Base-by-base conservation (phyloP, 768 basidiomycete species). In the Cystobasidiopsis lactophilus region DNA sequence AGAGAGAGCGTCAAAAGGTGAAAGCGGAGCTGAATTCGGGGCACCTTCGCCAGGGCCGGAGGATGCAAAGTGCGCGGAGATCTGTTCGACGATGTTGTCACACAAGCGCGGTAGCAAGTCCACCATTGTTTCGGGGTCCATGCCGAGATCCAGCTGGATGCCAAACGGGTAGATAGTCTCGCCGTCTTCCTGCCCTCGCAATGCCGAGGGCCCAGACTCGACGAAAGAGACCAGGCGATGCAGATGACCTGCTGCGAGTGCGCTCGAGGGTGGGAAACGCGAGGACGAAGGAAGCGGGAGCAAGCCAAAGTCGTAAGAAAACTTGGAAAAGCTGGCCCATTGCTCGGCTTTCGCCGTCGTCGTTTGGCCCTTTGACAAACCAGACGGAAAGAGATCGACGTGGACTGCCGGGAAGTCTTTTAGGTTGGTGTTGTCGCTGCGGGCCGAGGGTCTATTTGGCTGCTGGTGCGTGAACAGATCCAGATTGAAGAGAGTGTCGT, bases 241-340 rank as follows among this genome's bases (percentile, higher is more conserved):
- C 48, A 71, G 48, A n/a, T 19, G 23, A 18, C 55, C 55, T 18
- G 26, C 13, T 9, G 4, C 24, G 10, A 40, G 38, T 2, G 0
- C 50, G 46, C 3, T 69, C 60, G 45, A 77, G 54, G 16, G 84
- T 1, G 60, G 62, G 57, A 85, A 78, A 33, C 70, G 69, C 33
- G 74, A 65, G 2, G 77, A 78, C 2, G 73, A 68, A 23, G 68
- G 69, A 5, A 82, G 65, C 29, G 67, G 65, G 3, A 64, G 63
- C 13, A 82, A 70, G 27, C 69, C 69, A 59, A 77, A 72, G 65
- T 85, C 77, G 53, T 69, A 58, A 50, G 62, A 59, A 49, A 62
- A 63, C 23, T 57, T 53, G 44, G 52, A 44, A 35, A 57, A 58
- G 23, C 16, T 19, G 3, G 38, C 14, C 52, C 52, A 52, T 5